Conservation (phyloP, 164 flowering plant species). For the Paratinospora sagittata region DNA sequence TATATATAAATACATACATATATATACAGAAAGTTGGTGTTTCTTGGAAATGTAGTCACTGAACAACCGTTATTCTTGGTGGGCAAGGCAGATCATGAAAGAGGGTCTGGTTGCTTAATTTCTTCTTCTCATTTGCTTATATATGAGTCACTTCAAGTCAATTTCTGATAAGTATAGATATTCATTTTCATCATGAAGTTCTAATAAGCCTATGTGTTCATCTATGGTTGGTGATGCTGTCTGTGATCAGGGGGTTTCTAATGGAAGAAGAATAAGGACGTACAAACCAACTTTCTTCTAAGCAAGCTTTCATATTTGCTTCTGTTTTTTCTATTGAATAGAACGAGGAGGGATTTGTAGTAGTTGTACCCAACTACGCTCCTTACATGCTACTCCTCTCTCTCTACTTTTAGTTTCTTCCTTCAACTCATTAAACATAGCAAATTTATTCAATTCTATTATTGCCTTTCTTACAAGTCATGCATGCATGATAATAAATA, state of each 20-base stretch:
- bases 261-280: not conserved
- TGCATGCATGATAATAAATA: too few species aligned
- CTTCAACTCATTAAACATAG: too few species aligned
- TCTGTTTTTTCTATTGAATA: not conserved
- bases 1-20: too few species aligned
- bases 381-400: not conserved
- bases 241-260: not conserved
- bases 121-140: too few species aligned
- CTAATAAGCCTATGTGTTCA: not conserved
- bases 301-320: not conserved
- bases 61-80: not conserved
- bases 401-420: not conserved
- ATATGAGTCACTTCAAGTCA: not conserved
- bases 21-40: too few species aligned
- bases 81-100: not conserved
- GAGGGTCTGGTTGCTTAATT: too few species aligned
- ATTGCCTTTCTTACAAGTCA: too few species aligned
- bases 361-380: not conserved
- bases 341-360: not conserved
- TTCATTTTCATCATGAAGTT: not conserved
- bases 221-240: not conserved
- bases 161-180: not conserved
- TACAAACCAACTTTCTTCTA: conserved; percentile 2
- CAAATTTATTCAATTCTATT: too few species aligned
- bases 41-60: too few species aligned